phyloP scores from a whole-genome alignment of 768 basidiomycete genomes.

The Mycena galopus region DNA sequence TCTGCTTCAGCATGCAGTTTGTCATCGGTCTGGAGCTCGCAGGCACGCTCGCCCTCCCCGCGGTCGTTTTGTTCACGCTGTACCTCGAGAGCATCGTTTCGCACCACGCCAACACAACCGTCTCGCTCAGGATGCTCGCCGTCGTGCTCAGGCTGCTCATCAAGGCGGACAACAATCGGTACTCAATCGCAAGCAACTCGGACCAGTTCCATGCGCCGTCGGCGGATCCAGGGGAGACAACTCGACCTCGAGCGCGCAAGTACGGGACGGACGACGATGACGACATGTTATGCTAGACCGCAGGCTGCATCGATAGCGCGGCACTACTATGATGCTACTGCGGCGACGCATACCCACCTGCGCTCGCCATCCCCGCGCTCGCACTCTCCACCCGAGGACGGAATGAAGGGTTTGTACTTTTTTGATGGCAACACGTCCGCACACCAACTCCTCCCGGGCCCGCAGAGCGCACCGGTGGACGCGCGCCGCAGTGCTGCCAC shows the following conservation, averaged over 20 bases:
- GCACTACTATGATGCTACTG: constrained; percentile 80
- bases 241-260: constrained; percentile 58
- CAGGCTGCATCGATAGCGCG: constrained; percentile 76
- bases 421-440: constrained; percentile 58
- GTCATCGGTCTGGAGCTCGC: constrained; percentile 98
- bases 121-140: constrained; percentile 92
- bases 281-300: constrained; percentile 42
- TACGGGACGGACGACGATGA: too few species aligned
- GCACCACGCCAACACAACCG: constrained; percentile 79
- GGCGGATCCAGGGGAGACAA: constrained; percentile 53
- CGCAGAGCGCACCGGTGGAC: constrained; percentile 50
- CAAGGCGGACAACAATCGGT: constrained; percentile 70
- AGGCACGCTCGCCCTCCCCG: constrained; percentile 96
- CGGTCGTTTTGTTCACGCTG: constrained; percentile 96
- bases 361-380: constrained; percentile 47
- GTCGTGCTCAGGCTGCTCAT: constrained; percentile 97
- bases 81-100: constrained; percentile 93
- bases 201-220: constrained; percentile 74
- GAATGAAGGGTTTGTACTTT: constrained; percentile 29
- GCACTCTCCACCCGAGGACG: constrained; percentile 65
- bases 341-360: constrained; percentile 51
- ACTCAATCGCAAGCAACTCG: constrained; percentile 83
- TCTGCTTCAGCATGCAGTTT: constrained; percentile 99
- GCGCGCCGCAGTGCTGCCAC: constrained; percentile 51
- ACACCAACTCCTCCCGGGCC: constrained; percentile 58